Evolutionary conservation across 148 eudicot species (phyloP).

Genomic region (Chenopodium suecicum): DNA sequence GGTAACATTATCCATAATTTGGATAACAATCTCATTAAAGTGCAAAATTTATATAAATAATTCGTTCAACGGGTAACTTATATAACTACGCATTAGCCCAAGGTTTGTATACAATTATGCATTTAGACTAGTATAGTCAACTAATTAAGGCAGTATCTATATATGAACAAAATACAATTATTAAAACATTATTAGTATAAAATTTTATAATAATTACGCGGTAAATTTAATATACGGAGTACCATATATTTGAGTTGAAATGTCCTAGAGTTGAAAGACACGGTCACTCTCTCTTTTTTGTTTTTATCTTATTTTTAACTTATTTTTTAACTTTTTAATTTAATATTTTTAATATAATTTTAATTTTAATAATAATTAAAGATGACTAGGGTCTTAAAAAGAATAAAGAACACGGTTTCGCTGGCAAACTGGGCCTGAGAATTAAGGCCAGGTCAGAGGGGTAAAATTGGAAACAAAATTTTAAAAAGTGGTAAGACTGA

Average conservation of each 20-base stretch:
- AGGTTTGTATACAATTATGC: neutral
- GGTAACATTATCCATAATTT: too few species aligned
- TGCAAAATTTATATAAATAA: too few species aligned
- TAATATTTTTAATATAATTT: too few species aligned
- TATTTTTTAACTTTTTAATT: neutral
- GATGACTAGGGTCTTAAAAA: neutral
- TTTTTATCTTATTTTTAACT: neutral
- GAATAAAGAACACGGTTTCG: conserved; percentile 23
- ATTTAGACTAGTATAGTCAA: neutral
- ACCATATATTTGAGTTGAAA: neutral
- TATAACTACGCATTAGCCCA: neutral
- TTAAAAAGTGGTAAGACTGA: neutral
- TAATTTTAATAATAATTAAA: too few species aligned
- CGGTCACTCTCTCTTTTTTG: neutral
- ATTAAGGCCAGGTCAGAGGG: conserved; percentile 17
- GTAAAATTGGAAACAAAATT: neutral
- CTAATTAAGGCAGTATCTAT: neutral
- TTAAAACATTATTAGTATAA: too few species aligned
- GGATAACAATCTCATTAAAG: too few species aligned
- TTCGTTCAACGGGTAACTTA: neutral
- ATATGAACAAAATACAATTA: neutral
- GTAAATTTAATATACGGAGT: too few species aligned
- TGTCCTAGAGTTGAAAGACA: neutral
- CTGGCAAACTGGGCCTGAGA: neutral
- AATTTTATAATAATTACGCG: neutral